These are phyloP conservation scores for Scleroderma citrinum DNA, from an alignment of 768 basidiomycete genomes.

Conservation along the genomic window DNA sequence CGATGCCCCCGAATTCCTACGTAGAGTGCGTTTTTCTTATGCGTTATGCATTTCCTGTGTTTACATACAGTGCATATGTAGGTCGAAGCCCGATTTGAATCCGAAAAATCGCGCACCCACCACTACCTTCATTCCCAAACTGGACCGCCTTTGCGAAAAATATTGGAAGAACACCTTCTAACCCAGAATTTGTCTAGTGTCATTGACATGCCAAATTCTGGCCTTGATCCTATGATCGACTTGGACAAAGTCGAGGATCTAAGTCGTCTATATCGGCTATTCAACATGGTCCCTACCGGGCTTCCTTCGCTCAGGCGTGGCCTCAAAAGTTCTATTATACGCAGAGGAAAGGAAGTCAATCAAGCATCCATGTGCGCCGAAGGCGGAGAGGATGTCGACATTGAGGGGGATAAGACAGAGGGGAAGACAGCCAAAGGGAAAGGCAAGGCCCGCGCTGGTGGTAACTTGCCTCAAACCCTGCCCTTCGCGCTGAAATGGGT, in stretches of 20 bases:
- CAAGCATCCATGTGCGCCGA: slow-evolving; percentile 44
- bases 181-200: slow-evolving; percentile 70
- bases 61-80: slow-evolving; percentile 33
- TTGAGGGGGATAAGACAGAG: slow-evolving; percentile 31
- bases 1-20: slow-evolving; percentile 78
- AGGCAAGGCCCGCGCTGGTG: slow-evolving; percentile 45
- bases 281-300: slow-evolving; percentile 60
- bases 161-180: slow-evolving; percentile 74
- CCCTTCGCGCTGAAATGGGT: slow-evolving; percentile 85
- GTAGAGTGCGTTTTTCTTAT: slow-evolving; percentile 41
- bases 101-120: slow-evolving; percentile 78
- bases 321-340: slow-evolving; percentile 65
- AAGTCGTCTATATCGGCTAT: slow-evolving; percentile 73
- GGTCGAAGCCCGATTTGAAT: slow-evolving; percentile 75
- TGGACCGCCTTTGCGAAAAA: slow-evolving; percentile 56
- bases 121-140: slow-evolving; percentile 84
- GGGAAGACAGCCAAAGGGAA: slow-evolving; percentile 37
- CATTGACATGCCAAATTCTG: slow-evolving; percentile 76
- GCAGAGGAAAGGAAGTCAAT: slow-evolving; percentile 78
- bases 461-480: slow-evolving; percentile 37
- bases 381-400: slow-evolving; percentile 28
- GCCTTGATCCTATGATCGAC: slow-evolving; percentile 85
- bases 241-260: slow-evolving; percentile 71
- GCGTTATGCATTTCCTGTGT: background rate
- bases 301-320: slow-evolving; percentile 56